phyloP scores from a whole-genome alignment of 2,329 filamentous ascomycete species.

The Acarospora socialis region DNA sequence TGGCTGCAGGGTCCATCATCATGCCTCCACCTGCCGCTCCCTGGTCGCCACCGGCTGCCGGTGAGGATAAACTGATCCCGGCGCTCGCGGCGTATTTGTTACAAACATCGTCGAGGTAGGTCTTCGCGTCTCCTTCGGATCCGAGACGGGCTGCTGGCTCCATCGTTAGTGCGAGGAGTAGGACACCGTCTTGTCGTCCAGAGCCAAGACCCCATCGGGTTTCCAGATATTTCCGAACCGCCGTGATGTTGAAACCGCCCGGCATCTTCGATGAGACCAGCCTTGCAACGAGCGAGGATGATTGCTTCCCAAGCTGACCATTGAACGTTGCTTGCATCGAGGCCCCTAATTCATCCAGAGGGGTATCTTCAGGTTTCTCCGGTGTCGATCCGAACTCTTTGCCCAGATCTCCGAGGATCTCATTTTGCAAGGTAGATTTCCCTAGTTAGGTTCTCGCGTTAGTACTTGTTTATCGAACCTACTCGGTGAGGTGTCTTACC shows the following conservation, averaged over 20 bases:
- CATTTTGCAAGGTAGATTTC: slow-evolving; percentile 97
- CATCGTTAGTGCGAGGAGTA: slow-evolving; percentile 81
- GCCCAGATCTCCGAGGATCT: slow-evolving; percentile 91
- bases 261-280: slow-evolving; percentile 99
- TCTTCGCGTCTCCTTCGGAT: slow-evolving; percentile 81
- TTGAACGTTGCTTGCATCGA: slow-evolving; percentile 98
- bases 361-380: slow-evolving; percentile 95
- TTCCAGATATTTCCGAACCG: slow-evolving; percentile 88
- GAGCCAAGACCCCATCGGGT: slow-evolving; percentile 77
- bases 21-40: slow-evolving; percentile 64
- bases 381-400: slow-evolving; percentile 98
- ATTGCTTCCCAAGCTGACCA: slow-evolving; percentile 94
- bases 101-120: slow-evolving; percentile 73
- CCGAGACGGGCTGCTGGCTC: slow-evolving; percentile 80
- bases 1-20: slow-evolving; percentile 99
- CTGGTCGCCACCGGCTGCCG: slow-evolving; percentile 54
- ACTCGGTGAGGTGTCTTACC: slow-evolving; percentile 43
- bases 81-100: slow-evolving; percentile 79
- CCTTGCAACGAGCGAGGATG: slow-evolving; percentile 79
- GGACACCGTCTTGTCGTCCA: slow-evolving; percentile 79
- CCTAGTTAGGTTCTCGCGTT: slow-evolving; percentile 36
- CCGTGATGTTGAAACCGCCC: slow-evolving; percentile 96
- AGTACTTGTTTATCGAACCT: neutral
- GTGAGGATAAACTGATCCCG: slow-evolving; percentile 70
- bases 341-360: slow-evolving; percentile 85